A percentile compares a stretch with the other conserved stretches of the same genome.
Evolutionary conservation across 208 protist genomes (phyloP).

Genomic region (Trichomonas gallinae): DNA sequence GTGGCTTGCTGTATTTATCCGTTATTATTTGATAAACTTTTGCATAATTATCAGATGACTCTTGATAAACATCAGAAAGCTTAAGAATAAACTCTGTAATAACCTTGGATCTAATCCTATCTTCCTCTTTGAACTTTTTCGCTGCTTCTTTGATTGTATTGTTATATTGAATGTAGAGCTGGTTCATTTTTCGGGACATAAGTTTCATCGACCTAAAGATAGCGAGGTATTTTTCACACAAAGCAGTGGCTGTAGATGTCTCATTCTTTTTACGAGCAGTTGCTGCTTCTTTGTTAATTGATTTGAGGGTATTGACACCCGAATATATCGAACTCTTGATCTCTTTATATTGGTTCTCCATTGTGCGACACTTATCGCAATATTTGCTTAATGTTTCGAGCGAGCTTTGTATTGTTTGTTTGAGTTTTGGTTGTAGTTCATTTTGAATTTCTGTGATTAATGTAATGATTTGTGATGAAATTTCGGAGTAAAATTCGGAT

Average conservation of each 20-base stretch:
- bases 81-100: neutral
- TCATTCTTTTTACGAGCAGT: neutral
- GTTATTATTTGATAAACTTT: neutral
- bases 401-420: neutral
- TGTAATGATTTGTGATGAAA: neutral
- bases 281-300: neutral
- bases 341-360: neutral
- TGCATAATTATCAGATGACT: neutral
- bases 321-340: neutral
- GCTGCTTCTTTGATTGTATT: neutral
- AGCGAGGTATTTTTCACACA: neutral
- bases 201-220: neutral
- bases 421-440: neutral
- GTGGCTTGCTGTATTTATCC: neutral
- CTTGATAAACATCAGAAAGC: neutral
- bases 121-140: neutral
- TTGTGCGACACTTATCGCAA: neutral
- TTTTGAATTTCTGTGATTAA: neutral
- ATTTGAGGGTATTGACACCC: neutral
- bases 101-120: neutral
- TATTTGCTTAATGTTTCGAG: neutral
- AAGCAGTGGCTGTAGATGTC: neutral
- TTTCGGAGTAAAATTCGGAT: neutral
- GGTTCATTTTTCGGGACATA: neutral
- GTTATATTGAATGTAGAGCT: neutral